Base-by-base conservation (phyloP, 108 stramenopile species). In the Stephanodiscus minutulus region DNA sequence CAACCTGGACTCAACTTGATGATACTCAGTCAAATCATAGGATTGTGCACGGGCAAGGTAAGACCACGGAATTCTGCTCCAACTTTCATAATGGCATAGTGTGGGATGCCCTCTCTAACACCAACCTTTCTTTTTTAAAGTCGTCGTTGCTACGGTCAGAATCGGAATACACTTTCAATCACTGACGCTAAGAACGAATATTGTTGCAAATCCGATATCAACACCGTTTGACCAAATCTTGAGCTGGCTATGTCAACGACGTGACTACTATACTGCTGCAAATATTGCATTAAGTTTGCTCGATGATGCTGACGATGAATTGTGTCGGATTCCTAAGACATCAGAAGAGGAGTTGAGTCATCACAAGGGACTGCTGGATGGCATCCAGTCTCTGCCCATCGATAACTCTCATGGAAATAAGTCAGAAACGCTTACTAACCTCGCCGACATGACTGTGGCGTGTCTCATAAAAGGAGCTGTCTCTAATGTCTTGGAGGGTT, bases 361-460 rank as follows among this genome's bases (percentile, higher is more conserved):
- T 33, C 79, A 86, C 58, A 63, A 82, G 33, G 90, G 93, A 22
- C 55, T 91, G 33, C 61, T 94, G 48, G 93, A 94, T 69, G 87
- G 88, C 43, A 91, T 94, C 28, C 64, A 73, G 3, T 83, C 87
- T 6, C 68, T 81, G 58, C 24, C 29, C 64, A 49, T 15, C 18
- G 48, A 72, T 7, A 36, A 36, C 31, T 12, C 33, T 63, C 58
- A 22, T 12, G 70, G 64, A 12, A 66, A 41, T 22, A 52, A 54
- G 17, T 68, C 57, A 25, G 57, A 65, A 15, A 81, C 74, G 22
- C 43, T 85, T 18, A 66, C 71, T 10, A 82, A 86, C 10, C 72
- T 94, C 28, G 88, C 93, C 24, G 91, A 95, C 66, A 91, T 92
- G 90, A 85, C 93, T 5, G 86, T 92, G 5, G 87, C 79, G 2